Evolutionary conservation across 2,329 filamentous ascomycete species (phyloP), one percentile per base, ranked within the genome.

Genomic region (Grosmannia huntii): DNA sequence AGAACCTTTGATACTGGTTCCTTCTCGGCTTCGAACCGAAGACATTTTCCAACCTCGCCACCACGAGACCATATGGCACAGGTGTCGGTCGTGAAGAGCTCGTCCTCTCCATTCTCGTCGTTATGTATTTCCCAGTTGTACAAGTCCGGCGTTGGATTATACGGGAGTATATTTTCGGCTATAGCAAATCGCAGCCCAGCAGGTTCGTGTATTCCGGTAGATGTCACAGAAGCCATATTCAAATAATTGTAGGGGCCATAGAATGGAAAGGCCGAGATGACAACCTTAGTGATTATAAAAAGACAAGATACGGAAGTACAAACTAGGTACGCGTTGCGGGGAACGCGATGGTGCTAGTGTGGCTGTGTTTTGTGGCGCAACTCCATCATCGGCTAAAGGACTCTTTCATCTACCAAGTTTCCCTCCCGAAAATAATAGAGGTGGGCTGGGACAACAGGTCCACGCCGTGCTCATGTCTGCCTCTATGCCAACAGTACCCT

Each of bases 61-160:
- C 89, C 90, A 59, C 90, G 83, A 46, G 89, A 95, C 92, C 92
- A 99, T 59, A 96, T 80, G 14, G 95, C 90, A 65, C 85, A 85
- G 60, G 81, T 77, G 28, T 83, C 76, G 12, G 90, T 94, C 56
- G 83, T 83, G 27, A 96, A 74, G 16, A 96, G 73, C 71, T 96
- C 91, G 66, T 96, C 90, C 64, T 91, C 84, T 41, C 79, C 74
- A 1, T 75, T 69, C 49, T 60, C 67, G 60, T 77, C 74, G 28
- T 69, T 73, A 44, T 67, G 73, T 41, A 85, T 84, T 38, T 88
- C 80, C 91, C 94, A 97, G 59, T 75, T 76, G 70, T 95, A 97
- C 5, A 79, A 78, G 38, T 82, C 77, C 28, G 81, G 71, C 21
- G 81, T 72, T 4, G 88, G 81, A 61, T 94, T 80, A 52, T 79